Evolutionary conservation across 257 asterid species (phyloP), one percentile per base, ranked within the genome.

Genomic region (Solanum chaucha): DNA sequence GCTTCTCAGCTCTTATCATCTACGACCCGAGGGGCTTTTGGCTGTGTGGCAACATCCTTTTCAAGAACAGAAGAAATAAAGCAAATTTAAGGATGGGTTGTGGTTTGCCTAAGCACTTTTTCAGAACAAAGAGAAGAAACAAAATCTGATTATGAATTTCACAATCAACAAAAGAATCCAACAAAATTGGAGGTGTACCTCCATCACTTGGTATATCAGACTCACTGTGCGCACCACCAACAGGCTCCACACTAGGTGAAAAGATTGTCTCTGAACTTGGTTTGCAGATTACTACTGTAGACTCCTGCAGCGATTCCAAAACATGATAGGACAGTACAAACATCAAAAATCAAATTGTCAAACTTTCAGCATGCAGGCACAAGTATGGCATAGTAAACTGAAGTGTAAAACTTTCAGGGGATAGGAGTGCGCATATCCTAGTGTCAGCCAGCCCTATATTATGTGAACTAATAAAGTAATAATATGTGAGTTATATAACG

Each of bases 231-330:
- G 86, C 72, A 87, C 86, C 85, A 58, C 92, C 94, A 48, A 92
- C 89, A 22, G 97, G 92, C 85, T 94, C 98, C 89, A 92, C 87
- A 88, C 93, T 90, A 26, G 96, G 96, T 34, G 98, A 96, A 89
- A 95, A 95, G 82, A 96, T 94, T n/a, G 98, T 92, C 89, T 93
- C 98, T 24, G 90, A 85, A 92, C 94, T 92, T 87, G 97, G 87
- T 35, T 94, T 34, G 89, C 94, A 92, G 65, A 92, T 83, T 86
- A 92, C 88, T 87, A 89, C 30, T 64, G 90, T 85, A 83, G 92
- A 89, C 85, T 92, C 98, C 99, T 95, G 87, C 90, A 86, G 48
- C 17, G 65, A 55, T 87, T 71, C 78, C 87, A 68, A 48, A 81
- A 81, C 51, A 87, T 71, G 67, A 65, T 68, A 86, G 85, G 86